These are phyloP conservation scores for Neospermospora avenae DNA, from an alignment of 2,329 filamentous ascomycete species.

Conservation along the genomic window DNA sequence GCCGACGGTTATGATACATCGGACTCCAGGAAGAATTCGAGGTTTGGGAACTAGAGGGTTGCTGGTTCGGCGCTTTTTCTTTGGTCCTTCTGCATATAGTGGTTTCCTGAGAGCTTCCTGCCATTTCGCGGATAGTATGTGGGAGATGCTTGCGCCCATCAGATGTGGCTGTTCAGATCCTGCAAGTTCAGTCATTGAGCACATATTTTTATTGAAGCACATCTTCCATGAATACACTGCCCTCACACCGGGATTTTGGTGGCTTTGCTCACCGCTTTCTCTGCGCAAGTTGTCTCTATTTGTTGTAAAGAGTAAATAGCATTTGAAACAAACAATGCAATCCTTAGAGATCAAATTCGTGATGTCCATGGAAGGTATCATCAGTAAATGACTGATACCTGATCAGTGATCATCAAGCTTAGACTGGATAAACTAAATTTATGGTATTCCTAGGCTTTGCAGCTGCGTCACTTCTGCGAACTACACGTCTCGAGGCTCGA, in stretches of 20 bases:
- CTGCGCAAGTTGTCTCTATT: background rate
- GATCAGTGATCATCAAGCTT: too few species aligned
- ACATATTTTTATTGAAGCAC: background rate
- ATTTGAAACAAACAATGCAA: background rate
- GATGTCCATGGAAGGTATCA: too few species aligned
- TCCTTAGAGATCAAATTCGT: background rate
- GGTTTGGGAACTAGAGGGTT: background rate
- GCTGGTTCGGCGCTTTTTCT: background rate
- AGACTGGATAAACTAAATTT: too few species aligned
- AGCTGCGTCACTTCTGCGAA: too few species aligned
- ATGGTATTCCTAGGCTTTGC: too few species aligned
- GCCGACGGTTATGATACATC: constrained; percentile 19
- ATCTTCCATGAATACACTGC: background rate
- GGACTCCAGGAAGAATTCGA: background rate
- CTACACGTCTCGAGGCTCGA: too few species aligned
- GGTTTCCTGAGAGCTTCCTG: background rate
- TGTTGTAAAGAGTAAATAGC: background rate
- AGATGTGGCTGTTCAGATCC: background rate
- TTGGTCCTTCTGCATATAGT: background rate
- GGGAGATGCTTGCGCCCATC: background rate
- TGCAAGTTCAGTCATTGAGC: background rate
- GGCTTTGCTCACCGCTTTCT: background rate
- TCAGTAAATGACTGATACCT: too few species aligned
- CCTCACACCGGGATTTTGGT: background rate
- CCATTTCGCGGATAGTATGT: background rate